A percentile compares a stretch with the other conserved stretches of the same genome.
phyloP scores from a whole-genome alignment of 805 yeast genomes.

The Kuraishia cidri region DNA sequence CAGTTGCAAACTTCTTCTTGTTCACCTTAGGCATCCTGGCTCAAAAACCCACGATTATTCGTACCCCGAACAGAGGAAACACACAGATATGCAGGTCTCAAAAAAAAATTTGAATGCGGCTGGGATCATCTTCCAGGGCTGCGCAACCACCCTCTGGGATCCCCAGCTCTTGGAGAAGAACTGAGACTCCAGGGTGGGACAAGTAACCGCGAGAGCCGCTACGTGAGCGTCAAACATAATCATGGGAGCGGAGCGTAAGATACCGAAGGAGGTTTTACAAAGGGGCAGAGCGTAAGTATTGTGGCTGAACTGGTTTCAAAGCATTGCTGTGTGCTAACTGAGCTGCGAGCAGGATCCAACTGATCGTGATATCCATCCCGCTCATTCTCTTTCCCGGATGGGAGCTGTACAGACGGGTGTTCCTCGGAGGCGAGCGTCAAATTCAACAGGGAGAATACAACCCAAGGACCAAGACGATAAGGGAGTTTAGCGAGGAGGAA shows the following conservation, averaged over 20 bases:
- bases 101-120: too few relatives aligned
- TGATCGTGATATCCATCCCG: constrained; percentile 20
- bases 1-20: constrained; percentile 50
- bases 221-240: too few relatives aligned
- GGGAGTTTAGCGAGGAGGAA: constrained; percentile 34
- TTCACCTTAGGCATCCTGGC: constrained; percentile 50
- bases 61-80: too few relatives aligned
- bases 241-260: too few relatives aligned
- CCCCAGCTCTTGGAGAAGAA: too few relatives aligned
- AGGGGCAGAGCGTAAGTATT: constrained; percentile 9
- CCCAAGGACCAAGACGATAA: constrained; percentile 34
- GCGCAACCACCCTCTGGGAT: too few relatives aligned
- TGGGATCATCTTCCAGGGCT: too few relatives aligned
- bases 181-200: too few relatives aligned
- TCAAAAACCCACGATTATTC: constrained; percentile 5
- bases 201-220: too few relatives aligned
- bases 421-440: constrained; percentile 30
- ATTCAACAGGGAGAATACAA: constrained; percentile 34
- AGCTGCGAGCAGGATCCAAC: constrained; percentile 10
- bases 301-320: background rate
- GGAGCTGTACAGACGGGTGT: constrained; percentile 21
- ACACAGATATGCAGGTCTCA: too few relatives aligned
- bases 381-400: constrained; percentile 17
- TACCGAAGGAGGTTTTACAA: constrained; percentile 12
- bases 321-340: background rate